phyloP scores from a whole-genome alignment of 2,329 filamentous ascomycete species.

The Cladobotryum mycophilum region DNA sequence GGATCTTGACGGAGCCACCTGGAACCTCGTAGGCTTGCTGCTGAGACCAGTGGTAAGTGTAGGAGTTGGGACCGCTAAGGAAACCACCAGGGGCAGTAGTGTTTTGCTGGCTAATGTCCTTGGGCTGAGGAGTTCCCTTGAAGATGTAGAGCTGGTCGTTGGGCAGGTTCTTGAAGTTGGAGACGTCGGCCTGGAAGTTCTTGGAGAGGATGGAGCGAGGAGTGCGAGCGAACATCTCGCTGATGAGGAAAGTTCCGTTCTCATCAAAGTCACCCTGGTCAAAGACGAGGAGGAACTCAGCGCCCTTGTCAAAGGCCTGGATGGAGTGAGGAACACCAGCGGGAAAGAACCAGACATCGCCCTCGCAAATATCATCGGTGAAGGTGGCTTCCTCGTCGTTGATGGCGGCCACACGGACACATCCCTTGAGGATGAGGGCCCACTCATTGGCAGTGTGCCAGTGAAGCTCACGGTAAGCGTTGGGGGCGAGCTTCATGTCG shows the following conservation, averaged over 20 bases:
- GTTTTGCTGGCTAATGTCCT: slow-evolving; percentile 40
- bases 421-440: slow-evolving; percentile 48
- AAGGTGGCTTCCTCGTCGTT: slow-evolving; percentile 45
- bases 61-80: slow-evolving; percentile 32
- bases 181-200: slow-evolving; percentile 43
- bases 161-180: slow-evolving; percentile 42
- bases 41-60: slow-evolving; percentile 46
- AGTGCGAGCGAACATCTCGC: slow-evolving; percentile 46
- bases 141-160: slow-evolving; percentile 46
- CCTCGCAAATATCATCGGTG: slow-evolving; percentile 26
- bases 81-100: slow-evolving; percentile 39
- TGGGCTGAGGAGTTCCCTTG: slow-evolving; percentile 42
- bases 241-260: slow-evolving; percentile 53
- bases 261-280: slow-evolving; percentile 53
- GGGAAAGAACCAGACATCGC: slow-evolving; percentile 51
- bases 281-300: slow-evolving; percentile 56
- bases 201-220: slow-evolving; percentile 49
- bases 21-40: slow-evolving; percentile 45
- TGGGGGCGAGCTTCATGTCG: slow-evolving; percentile 51
- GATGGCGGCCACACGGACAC: slow-evolving; percentile 44
- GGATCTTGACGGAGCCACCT: slow-evolving; percentile 53
- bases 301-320: slow-evolving; percentile 48
- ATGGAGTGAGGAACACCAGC: slow-evolving; percentile 45
- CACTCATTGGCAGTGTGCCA: slow-evolving; percentile 53
- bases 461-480: slow-evolving; percentile 57